These are phyloP conservation scores for Mortierella alpina DNA, from an alignment of 192 early-diverging fungal species.

Conservation along the genomic window DNA sequence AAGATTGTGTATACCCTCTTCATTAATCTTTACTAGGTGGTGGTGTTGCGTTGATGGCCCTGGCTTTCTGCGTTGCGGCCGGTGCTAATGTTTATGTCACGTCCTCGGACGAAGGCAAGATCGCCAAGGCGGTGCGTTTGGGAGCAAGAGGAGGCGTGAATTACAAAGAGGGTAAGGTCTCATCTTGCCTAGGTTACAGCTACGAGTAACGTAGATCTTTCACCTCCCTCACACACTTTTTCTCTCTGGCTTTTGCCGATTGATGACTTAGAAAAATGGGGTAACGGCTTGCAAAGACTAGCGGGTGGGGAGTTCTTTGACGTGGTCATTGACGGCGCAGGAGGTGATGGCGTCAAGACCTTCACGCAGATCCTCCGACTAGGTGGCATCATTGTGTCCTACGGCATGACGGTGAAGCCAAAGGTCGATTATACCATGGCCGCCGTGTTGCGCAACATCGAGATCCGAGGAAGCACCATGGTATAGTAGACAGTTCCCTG, in stretches of 20 bases:
- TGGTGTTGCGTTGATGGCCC: constrained; percentile 74
- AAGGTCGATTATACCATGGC: constrained; percentile 58
- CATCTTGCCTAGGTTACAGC: background rate
- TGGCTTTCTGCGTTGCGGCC: constrained; percentile 72
- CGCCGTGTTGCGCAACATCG: constrained; percentile 69
- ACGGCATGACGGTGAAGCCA: constrained; percentile 68
- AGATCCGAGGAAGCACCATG: constrained; percentile 72
- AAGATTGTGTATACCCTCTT: background rate
- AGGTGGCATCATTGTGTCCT: constrained; percentile 68
- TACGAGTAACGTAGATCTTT: background rate
- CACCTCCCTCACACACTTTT: background rate
- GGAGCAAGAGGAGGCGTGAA: constrained; percentile 78
- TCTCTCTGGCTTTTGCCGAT: background rate
- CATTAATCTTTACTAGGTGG: constrained; percentile 54
- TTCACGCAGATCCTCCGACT: constrained; percentile 58
- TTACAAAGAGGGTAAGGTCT: constrained; percentile 67
- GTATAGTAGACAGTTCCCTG: constrained; percentile 46
- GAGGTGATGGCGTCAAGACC: constrained; percentile 58
- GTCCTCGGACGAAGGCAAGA: constrained; percentile 71
- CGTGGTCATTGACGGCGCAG: constrained; percentile 75
- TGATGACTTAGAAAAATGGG: constrained; percentile 57
- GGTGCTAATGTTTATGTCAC: constrained; percentile 82
- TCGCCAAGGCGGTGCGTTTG: constrained; percentile 64
- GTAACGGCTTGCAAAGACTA: constrained; percentile 55
- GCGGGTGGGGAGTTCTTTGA: constrained; percentile 52